These are phyloP conservation scores for Ceratocystis diversiconidia DNA, from an alignment of 2,329 filamentous ascomycete species.

Conservation along the genomic window DNA sequence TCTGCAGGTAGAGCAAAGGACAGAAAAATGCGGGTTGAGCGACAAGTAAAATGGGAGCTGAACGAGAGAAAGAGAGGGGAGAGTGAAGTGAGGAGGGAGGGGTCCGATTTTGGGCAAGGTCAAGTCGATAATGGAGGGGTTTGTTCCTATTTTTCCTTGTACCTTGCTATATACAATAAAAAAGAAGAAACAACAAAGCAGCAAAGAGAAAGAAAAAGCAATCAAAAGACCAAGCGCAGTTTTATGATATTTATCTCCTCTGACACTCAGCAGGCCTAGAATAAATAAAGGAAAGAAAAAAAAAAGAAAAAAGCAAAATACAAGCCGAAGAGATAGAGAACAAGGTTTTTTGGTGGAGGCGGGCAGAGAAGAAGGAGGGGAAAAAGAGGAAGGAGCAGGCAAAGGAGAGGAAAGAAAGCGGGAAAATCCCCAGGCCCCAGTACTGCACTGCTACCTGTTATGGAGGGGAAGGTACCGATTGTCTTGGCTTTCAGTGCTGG, in stretches of 20 bases:
- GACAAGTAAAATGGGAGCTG: not conserved
- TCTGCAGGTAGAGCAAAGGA: not conserved
- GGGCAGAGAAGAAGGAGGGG: not conserved
- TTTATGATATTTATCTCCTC: not conserved
- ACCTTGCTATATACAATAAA: not conserved
- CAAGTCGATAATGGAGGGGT: slow-evolving; percentile 1
- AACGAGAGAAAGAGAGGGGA: not conserved
- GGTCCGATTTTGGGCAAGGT: not conserved
- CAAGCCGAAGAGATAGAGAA: not conserved
- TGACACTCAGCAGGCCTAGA: too few relatives aligned
- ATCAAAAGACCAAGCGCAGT: not conserved
- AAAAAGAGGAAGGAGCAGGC: not conserved
- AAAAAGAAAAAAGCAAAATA: not conserved
- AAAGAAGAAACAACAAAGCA: not conserved
- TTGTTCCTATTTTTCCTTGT: not conserved
- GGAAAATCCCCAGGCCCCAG: not conserved
- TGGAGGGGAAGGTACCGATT: not conserved
- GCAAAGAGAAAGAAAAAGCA: not conserved
- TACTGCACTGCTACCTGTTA: not conserved
- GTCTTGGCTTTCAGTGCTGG: not conserved
- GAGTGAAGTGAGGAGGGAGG: not conserved
- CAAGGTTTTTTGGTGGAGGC: not conserved
- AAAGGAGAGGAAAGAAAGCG: not conserved
- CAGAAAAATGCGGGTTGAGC: not conserved
- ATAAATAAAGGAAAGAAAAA: not conserved